Percentiles rank a stretch among this genome's conserved stretches.
phyloP scores from a whole-genome alignment of 1,284 basidiomycete genomes.

The Cutaneotrichosporon dermatis region DNA sequence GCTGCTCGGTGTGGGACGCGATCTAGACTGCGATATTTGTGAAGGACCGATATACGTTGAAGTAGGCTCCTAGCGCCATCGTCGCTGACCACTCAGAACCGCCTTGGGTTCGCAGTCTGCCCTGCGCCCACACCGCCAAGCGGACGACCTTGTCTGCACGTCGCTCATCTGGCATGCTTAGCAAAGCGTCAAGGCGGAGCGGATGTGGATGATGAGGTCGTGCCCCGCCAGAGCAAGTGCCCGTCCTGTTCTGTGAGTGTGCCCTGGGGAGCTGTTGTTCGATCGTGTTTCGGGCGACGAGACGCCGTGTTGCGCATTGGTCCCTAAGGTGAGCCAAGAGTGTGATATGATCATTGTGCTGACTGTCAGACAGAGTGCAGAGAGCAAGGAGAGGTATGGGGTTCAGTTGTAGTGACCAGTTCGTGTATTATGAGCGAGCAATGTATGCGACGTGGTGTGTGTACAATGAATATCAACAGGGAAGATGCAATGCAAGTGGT shows the following conservation, averaged over 20 bases:
- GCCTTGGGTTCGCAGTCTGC: conserved; percentile 56
- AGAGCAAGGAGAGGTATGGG: too few relatives aligned
- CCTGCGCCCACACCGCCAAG: conserved; percentile 44
- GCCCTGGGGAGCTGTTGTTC: conserved; percentile 69
- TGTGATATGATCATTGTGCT: too few relatives aligned
- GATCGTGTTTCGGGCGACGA: conserved; percentile 61
- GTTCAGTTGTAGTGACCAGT: neutral
- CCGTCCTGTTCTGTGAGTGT: conserved; percentile 54
- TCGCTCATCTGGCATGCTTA: conserved; percentile 68
- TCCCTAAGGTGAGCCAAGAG: too few relatives aligned
- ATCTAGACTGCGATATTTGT: conserved; percentile 58
- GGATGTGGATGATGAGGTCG: neutral
- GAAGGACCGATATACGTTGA: conserved; percentile 48
- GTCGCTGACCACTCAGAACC: conserved; percentile 51
- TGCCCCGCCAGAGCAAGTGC: conserved; percentile 1
- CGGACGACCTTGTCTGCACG: conserved; percentile 18
- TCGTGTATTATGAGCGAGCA: neutral
- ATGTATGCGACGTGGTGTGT: neutral
- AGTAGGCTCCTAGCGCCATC: conserved; percentile 50
- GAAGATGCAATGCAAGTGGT: neutral
- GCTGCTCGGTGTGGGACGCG: neutral
- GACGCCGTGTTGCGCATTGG: conserved; percentile 15
- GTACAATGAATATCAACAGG: conserved; percentile 1
- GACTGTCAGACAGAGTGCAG: too few relatives aligned
- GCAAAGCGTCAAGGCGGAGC: conserved; percentile 39